Evolutionary conservation across 2,329 filamentous ascomycete genomes (phyloP), one percentile per base, ranked within the genome.

Genomic region (Hansfordia pulvinata): DNA sequence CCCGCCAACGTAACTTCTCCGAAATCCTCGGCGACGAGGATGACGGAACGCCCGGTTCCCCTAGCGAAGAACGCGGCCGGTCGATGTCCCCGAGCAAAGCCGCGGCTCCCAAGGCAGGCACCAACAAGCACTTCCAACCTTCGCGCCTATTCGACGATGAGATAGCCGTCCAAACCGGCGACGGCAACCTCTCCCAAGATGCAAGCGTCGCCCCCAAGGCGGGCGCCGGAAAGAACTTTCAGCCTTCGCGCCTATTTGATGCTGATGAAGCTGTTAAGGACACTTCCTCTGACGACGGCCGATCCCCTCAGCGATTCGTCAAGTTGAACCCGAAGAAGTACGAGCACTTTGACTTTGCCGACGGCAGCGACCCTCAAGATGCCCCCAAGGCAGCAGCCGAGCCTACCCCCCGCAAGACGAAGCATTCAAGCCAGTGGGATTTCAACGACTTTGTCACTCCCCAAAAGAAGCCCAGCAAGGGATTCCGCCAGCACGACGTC

Each of bases 371-470:
- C 29, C 54, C 58, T 10, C 52, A 57, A 33, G 61, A 69, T 26
- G 52, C 51, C 11, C 55, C 61, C 10, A 43, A 57, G 35, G 46
- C 10, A 10, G 10, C 56, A n/a, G 55, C 49, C 27, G 39, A 53
- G 6, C 38, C 52, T 4, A 44, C 53, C 13, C 49, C 62, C 12
- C 50, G 63, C 28, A 66, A 64, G 44, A 60, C 63, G 29, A 82
- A 79, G 56, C 76, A 83, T 46, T 59, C 64, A 32, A 74, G 74
- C 36, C 76, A 82, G 35, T 94, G 88, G 85, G 73, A 74, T 25
- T 96, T 96, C 51, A 72, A 83, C 34, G 85, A 93, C 53, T 93
- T 93, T 42, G 59, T 61, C 10, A 93, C 86, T 1, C 88, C 88
- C 0, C 68, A 77, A 37, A 93, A 93, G 62, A 38, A 55, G 15